phyloP scores from a whole-genome alignment of 345 rosid genomes.

The Hevea brasiliensis region DNA sequence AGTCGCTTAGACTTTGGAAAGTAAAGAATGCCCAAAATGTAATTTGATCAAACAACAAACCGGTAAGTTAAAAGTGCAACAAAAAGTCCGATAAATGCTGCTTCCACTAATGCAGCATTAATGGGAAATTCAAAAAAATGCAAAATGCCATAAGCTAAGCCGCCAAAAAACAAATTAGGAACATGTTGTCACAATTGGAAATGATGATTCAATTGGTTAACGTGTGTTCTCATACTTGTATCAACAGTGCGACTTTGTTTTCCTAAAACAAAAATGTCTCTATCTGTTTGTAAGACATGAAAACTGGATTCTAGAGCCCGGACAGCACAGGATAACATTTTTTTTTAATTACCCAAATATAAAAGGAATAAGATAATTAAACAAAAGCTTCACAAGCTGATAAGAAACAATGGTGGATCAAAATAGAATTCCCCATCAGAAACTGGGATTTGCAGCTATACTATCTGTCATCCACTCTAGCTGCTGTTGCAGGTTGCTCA shows the following conservation, averaged over 20 bases:
- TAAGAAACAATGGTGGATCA: too few species aligned
- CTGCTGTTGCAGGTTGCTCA: constrained; percentile 45
- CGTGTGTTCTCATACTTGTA: not conserved
- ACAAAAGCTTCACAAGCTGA: too few species aligned
- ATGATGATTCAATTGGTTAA: not conserved
- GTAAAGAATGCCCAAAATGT: too few species aligned
- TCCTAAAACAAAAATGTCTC: not conserved
- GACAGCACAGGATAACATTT: not conserved
- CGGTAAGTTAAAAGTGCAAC: too few species aligned
- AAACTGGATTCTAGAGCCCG: not conserved
- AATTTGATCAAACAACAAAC: too few species aligned
- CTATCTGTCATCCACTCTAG: constrained; percentile 36
- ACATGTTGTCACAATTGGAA: not conserved
- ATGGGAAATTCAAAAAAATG: not conserved
- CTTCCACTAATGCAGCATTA: too few species aligned
- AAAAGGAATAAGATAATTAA: not conserved
- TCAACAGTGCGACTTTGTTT: not conserved
- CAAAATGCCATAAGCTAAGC: not conserved
- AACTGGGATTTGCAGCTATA: not conserved
- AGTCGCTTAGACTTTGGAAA: too few species aligned
- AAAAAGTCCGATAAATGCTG: too few species aligned
- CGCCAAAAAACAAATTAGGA: not conserved
- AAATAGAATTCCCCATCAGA: not conserved
- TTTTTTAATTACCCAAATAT: not conserved
- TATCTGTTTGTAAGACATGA: not conserved